phyloP scores from a whole-genome alignment of 495 filamentous ascomycete genomes.

The Neurospora terricola region DNA sequence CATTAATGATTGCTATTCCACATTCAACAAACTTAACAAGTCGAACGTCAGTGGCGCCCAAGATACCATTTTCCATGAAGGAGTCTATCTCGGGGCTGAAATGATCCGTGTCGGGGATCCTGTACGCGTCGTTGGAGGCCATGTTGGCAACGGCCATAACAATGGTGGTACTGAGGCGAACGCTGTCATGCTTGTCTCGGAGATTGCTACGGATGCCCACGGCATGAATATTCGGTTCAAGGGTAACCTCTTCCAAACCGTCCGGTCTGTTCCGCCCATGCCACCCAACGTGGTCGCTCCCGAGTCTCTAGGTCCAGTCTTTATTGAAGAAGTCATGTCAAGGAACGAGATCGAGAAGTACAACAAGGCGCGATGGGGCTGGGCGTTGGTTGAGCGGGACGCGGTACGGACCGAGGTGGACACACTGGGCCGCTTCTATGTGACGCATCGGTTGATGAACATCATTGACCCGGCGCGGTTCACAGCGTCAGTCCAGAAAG shows the following conservation, averaged over 20 bases:
- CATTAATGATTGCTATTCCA: constrained; percentile 33
- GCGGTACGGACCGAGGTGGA: constrained; percentile 15
- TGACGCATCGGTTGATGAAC: constrained; percentile 25
- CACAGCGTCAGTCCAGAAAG: constrained; percentile 12
- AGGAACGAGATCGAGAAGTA: constrained; percentile 22
- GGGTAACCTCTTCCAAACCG: constrained; percentile 19
- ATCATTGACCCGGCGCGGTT: constrained; percentile 20
- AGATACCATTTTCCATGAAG: constrained; percentile 10
- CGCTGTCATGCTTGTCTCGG: constrained; percentile 26
- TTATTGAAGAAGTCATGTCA: constrained; percentile 25
- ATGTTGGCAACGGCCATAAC: background rate
- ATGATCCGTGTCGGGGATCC: constrained; percentile 31
- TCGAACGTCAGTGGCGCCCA: constrained; percentile 4
- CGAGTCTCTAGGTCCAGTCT: constrained; percentile 21
- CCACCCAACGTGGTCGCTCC: constrained; percentile 1
- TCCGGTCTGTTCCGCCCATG: constrained; percentile 4
- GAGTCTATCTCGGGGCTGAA: constrained; percentile 37
- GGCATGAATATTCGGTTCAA: constrained; percentile 17
- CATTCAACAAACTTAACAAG: constrained; percentile 24
- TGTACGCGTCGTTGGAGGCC: constrained; percentile 18
- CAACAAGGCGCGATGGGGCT: constrained; percentile 18
- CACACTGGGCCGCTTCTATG: constrained; percentile 36
- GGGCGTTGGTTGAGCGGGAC: constrained; percentile 16
- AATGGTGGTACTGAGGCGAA: background rate
- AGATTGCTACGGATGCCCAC: constrained; percentile 13